phyloP scores from a whole-genome alignment of 257 asterid genomes.

The Coffea canephora region DNA sequence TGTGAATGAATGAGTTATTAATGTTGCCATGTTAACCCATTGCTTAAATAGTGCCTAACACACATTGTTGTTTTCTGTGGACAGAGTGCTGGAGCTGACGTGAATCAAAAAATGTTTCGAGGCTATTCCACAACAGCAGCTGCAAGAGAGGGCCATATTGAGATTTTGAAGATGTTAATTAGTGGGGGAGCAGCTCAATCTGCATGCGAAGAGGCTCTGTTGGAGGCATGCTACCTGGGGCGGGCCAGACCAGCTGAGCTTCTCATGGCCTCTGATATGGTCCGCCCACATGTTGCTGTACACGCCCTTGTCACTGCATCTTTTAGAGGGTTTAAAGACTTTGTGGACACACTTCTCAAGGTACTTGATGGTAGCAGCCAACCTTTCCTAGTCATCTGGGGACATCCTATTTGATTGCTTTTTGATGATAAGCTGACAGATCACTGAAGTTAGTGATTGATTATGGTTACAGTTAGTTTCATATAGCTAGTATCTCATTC shows the following conservation, averaged over 20 bases:
- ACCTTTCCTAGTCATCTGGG: neutral
- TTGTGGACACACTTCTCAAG: constrained; percentile 54
- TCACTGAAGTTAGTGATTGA: neutral
- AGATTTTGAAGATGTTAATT: constrained; percentile 53
- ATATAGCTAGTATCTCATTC: neutral
- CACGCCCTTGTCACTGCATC: constrained; percentile 74
- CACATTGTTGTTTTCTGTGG: constrained; percentile 8
- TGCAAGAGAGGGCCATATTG: constrained; percentile 63
- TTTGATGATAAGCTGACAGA: neutral
- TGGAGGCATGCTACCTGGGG: constrained; percentile 66
- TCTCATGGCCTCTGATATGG: constrained; percentile 59
- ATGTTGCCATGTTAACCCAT: neutral
- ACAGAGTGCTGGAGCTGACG: constrained; percentile 61
- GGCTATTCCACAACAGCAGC: constrained; percentile 83
- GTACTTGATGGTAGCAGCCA: constrained; percentile 26
- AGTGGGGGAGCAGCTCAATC: constrained; percentile 60
- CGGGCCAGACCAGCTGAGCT: constrained; percentile 50
- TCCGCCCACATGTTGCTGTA: constrained; percentile 70
- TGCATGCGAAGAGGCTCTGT: constrained; percentile 75
- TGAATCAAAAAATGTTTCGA: constrained; percentile 66
- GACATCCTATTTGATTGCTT: neutral
- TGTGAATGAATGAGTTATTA: neutral
- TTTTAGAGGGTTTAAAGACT: constrained; percentile 54
- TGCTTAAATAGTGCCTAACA: neutral
- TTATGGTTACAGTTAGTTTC: neutral